Conservation (phyloP, 352 stramenopile species). For the Pythium sukuiense region DNA sequence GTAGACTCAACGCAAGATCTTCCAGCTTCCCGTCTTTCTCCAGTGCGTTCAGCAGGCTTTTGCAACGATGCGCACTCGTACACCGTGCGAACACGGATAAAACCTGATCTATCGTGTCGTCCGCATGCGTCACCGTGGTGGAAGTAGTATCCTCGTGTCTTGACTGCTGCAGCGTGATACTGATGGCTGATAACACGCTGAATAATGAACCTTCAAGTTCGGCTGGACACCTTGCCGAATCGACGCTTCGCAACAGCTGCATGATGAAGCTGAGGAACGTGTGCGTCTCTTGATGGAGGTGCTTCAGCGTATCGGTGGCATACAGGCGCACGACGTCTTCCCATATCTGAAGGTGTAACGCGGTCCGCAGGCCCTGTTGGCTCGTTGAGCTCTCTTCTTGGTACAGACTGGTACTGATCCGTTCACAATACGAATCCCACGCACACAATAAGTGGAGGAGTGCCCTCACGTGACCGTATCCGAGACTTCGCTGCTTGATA, state of each 20-base stretch:
- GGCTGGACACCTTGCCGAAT: constrained; percentile 11
- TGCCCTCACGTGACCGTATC: neutral
- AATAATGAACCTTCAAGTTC: constrained; percentile 26
- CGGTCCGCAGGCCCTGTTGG: neutral
- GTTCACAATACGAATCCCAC: constrained; percentile 18
- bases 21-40: constrained; percentile 12
- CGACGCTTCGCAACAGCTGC: constrained; percentile 14
- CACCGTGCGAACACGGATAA: constrained; percentile 9
- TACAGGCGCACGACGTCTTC: constrained; percentile 20
- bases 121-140: constrained; percentile 15
- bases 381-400: neutral
- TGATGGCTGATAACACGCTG: constrained; percentile 16
- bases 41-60: constrained; percentile 5
- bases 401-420: neutral
- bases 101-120: constrained; percentile 14
- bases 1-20: constrained; percentile 20
- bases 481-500: neutral
- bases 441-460: constrained; percentile 10
- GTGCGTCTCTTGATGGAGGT: neutral
- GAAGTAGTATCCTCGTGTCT: neutral
- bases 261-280: constrained; percentile 13
- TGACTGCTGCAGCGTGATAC: neutral
- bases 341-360: constrained; percentile 14
- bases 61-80: neutral
- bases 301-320: neutral